Base-by-base conservation (phyloP, 768 basidiomycete species). In the Lactifluus piperatus region DNA sequence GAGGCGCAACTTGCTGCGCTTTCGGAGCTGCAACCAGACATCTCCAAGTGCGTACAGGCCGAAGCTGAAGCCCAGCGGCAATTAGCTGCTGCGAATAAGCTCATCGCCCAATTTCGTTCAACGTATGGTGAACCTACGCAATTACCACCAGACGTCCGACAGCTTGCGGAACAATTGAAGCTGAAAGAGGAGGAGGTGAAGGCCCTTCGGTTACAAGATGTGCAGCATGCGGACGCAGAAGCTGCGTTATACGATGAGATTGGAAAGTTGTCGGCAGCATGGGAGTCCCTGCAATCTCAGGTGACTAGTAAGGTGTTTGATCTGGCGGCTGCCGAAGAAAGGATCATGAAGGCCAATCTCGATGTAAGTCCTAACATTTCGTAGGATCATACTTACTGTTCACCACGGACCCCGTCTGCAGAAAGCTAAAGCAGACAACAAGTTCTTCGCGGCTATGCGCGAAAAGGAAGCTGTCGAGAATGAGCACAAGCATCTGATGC, bases 401-500 rank as follows among this genome's bases (percentile, higher is more conserved):
- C 26, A 7, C 62, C 44, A 29, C 43, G 5, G 58, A 36, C 44
- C 43, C 57, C 44, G 53, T 14, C 36, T 53, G 36, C 72, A 97
- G 92, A 91, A 91, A 86, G 90, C 92, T 9, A 97, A 95, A 73
- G 84, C 89, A 16, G 94, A 97, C 60, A 95, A 94, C 75, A 97
- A 94, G 71, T 98, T 83, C 69, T 98, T 85, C 68, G 81, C 89
- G 18, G 85, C 86, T 2, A 90, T 95, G 85, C 84, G 93, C 30
- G 85, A 87, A 57, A 93, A 88, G 72, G 93, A 97, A 59, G 84
- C 89, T 18, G 72, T 85, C 3, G 90, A 93, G 32, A 75, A 75
- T 1, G 90, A 93, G 68, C 79, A 84, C 47, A 91, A 91, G 71
- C 81, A 75, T 32, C 71, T 84, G 34, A 68, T 74, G 18, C 78